Conservation (phyloP, 306 rosid genomes). For the Acacia melanoxylon region DNA sequence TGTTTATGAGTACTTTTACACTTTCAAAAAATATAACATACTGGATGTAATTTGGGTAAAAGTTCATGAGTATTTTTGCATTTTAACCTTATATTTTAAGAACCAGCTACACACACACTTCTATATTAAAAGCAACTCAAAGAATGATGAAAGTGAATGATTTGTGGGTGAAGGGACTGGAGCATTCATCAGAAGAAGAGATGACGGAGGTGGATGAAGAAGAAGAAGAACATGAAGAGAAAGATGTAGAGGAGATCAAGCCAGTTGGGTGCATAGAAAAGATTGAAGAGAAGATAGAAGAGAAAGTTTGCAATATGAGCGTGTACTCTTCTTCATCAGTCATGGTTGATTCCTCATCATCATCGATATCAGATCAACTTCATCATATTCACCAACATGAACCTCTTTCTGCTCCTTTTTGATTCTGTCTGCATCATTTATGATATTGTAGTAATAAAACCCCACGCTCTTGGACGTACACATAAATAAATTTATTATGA, state of each 20-base stretch:
- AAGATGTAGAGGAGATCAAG: not conserved
- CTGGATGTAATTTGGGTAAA: no score
- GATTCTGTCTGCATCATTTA: not conserved
- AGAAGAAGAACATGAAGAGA: slow-evolving; percentile 13
- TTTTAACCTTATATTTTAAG: no score
- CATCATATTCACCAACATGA: slow-evolving; percentile 20
- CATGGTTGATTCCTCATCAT: slow-evolving; percentile 6
- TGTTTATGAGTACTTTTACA: no score
- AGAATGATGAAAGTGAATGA: not conserved
- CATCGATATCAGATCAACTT: not conserved
- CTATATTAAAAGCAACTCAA: not conserved
- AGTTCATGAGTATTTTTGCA: no score
- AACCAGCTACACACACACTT: no score
- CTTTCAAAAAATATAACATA: no score
- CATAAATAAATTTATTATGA: not conserved
- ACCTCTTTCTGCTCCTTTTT: slow-evolving; percentile 89
- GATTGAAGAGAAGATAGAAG: slow-evolving; percentile 6
- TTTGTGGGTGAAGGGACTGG: slow-evolving; percentile 38
- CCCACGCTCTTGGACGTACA: not conserved
- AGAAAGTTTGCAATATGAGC: slow-evolving; percentile 48
- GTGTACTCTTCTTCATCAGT: not conserved
- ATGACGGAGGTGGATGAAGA: slow-evolving; percentile 22
- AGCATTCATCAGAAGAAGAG: slow-evolving; percentile 37
- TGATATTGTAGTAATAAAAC: not conserved
- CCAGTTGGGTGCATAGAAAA: slow-evolving; percentile 7